Percentiles rank a stretch among this genome's conserved stretches.
Evolutionary conservation across 2,329 filamentous ascomycete genomes (phyloP).

Genomic region (Talaromyces sp.): DNA sequence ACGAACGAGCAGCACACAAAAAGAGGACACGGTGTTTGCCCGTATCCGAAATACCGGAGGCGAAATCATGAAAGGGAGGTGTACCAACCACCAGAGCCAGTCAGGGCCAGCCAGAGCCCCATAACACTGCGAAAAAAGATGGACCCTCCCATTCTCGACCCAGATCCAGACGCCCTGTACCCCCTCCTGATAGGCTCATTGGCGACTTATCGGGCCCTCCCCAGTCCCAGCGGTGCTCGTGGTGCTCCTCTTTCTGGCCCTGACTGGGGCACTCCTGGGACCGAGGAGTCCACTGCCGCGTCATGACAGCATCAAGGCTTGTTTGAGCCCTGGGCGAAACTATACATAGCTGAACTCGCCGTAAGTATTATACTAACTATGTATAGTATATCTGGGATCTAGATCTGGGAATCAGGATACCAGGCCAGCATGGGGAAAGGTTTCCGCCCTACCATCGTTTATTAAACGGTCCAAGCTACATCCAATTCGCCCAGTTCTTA

Average conservation of each 20-base stretch:
- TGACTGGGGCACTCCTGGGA: slow-evolving; percentile 12
- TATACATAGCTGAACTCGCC: too few relatives aligned
- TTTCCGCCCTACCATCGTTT: too few relatives aligned
- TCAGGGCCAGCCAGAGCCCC: not conserved
- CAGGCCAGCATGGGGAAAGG: too few relatives aligned
- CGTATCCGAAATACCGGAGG: slow-evolving; percentile 21
- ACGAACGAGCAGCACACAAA: not conserved
- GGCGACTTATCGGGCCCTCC: slow-evolving; percentile 3
- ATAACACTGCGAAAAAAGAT: not conserved
- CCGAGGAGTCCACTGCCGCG: slow-evolving; percentile 1
- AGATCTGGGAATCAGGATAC: too few relatives aligned
- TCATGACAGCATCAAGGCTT: not conserved
- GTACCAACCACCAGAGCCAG: too few relatives aligned
- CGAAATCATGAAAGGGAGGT: slow-evolving; percentile 5
- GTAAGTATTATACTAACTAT: too few relatives aligned
- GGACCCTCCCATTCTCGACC: slow-evolving; percentile 13
- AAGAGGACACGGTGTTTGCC: slow-evolving; percentile 24
- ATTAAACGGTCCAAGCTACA: too few relatives aligned
- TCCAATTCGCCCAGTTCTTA: too few relatives aligned
- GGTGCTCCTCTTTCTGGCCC: not conserved
- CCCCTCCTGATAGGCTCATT: slow-evolving; percentile 17
- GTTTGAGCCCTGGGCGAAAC: not conserved
- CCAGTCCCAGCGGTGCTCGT: not conserved
- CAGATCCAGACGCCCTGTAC: slow-evolving; percentile 12
- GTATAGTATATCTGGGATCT: too few relatives aligned